phyloP scores from a whole-genome alignment of 192 early-diverging fungal genomes.

The Spinellus fusiger region DNA sequence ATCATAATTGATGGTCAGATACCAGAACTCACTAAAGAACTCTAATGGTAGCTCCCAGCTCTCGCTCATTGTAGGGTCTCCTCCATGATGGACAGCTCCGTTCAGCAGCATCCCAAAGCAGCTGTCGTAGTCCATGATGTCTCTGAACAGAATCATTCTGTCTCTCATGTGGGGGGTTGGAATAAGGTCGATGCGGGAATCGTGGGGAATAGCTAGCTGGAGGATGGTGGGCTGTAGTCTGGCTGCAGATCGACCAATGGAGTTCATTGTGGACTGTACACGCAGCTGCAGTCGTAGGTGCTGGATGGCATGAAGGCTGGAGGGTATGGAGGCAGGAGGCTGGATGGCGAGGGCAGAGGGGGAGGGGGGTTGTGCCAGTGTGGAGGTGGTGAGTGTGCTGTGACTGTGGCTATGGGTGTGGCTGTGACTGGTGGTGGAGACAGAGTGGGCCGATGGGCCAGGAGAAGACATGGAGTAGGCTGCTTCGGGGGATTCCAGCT shows the following conservation, averaged over 20 bases:
- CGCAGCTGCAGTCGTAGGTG: constrained; percentile 27
- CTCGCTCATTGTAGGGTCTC: constrained; percentile 30
- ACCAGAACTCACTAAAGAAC: constrained; percentile 33
- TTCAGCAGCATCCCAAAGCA: constrained; percentile 28
- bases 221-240: constrained; percentile 27
- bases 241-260: constrained; percentile 10
- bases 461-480: no score
- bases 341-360: no score
- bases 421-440: no score
- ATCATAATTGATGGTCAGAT: constrained; percentile 24
- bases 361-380: no score
- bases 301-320: constrained; percentile 24
- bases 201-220: constrained; percentile 32
- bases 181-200: constrained; percentile 35
- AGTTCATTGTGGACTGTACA: constrained; percentile 16
- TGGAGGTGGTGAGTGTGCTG: not conserved
- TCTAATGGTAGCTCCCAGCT: constrained; percentile 26
- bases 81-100: constrained; percentile 26
- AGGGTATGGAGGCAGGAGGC: no score
- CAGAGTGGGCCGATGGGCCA: no score
- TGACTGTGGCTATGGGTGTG: not conserved
- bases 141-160: constrained; percentile 35
- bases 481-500: not conserved
- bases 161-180: constrained; percentile 34
- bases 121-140: constrained; percentile 26